Base-by-base conservation (phyloP, 1,284 basidiomycete genomes). In the Sporisorium scitamineum region DNA sequence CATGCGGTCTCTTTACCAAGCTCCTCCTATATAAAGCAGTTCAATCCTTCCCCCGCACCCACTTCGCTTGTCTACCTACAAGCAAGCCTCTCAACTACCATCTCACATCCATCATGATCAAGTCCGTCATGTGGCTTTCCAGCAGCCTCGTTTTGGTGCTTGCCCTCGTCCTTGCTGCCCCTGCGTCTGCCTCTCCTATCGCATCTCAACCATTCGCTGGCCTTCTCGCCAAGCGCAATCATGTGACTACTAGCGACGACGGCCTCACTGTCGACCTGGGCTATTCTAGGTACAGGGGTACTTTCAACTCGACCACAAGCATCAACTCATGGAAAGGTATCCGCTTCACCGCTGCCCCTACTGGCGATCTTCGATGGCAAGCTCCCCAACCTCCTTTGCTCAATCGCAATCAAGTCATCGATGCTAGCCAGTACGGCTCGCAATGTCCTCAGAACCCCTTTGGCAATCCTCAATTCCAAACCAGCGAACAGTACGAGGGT, bases 281-380 rank as follows among this genome's bases (percentile, higher is more conserved):
- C 59, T 71, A 71, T 34, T 64, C 59, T 4, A 27, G 47, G 24
- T 71, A 71, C 63, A 41, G 27, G 18, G 69, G 69, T 1, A 61
- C 55, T 1, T 59, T n/a, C 60, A 71, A 71, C 52, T 29, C 39
- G 11, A 55, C 59, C 41, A 52, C 69, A 11, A 34, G 44, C 22
- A 55, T 71, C 63, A 66, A 53, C 39, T 47, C 63, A 1, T 72
- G 64, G 64, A 67, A 68, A 32, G 76, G 74, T 10, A 76, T 78
- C 47, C 76, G 73, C 42, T 79, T 69, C 48, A 60, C 73, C 16
- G 54, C 59, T 7, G 55, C 73, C 26, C 72, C 72, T 6, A 60
- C 61, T 1, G 61, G 52, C 27, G 18, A 59, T 2, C 59, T 70
- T n/a, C 65, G 76, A 18, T 79, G 76, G 59, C 54, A 71, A 54